Evolutionary conservation across 2,329 filamentous ascomycete genomes (phyloP), one percentile per base, ranked within the genome.

Genomic region (Diaporthe sp.): DNA sequence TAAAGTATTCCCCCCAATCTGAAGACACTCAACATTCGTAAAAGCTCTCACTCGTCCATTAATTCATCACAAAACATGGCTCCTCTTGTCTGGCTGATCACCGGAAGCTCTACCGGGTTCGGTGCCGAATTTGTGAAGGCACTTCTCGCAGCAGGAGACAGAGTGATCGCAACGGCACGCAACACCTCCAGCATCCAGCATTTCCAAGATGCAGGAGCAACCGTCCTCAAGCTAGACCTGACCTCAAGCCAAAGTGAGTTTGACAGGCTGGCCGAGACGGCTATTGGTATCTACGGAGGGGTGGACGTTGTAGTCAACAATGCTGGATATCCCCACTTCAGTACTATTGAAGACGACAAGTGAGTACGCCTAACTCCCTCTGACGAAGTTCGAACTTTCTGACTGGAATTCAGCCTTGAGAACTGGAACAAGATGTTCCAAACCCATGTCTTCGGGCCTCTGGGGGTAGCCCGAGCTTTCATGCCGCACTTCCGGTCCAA

Each of bases 81-180:
- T 25, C 76, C 78, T 3, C 84, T 83, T 60, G 84, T 88, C 42
- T 91, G 89, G 88, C 86, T 91, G 81, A 87, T 91, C 79, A 87
- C 86, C 15, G 89, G 87, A 37, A 85, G 85, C 61, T 88, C 87
- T 31, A 88, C 85, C 25, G 89, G 89, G 70, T 87, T 91, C 75
- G 89, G 89, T 9, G 82, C 82, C 7, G 81, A 83, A 9, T 86
- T 90, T 39, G 85, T 86, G 42, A 79, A 84, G 42, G 79, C 82
- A 15, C 86, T 88, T 2, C 83, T 90, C 8, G 79, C 81, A 3
- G 83, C 84, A 39, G 87, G 88, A 39, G 86, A 91, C 80, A 84
- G 81, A 0, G 89, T 89, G 75, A 82, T 90, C 57, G 89, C 89
- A 2, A 88, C 88, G 0, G 86, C 88, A 1, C 87, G 89, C 44